Evolutionary conservation across 371 early-diverging fungal species (phyloP), one percentile per base, ranked within the genome.

Genomic region (Batrachochytrium dendrobatidis): DNA sequence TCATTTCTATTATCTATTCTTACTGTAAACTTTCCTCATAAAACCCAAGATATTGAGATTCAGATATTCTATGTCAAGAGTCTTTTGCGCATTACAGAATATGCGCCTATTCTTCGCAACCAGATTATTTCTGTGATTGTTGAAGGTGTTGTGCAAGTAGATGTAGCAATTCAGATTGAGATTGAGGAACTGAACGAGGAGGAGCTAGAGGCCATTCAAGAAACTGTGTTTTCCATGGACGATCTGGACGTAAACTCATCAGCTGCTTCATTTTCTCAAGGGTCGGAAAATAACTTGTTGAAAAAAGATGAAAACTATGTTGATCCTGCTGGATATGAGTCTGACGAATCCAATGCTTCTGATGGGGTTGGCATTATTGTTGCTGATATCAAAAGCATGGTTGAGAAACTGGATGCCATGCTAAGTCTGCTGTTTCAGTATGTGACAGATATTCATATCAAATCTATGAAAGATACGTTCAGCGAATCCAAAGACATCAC

Each of bases 101-200:
- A 95, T 66, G 85, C 84, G 0, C 87, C 86, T 0, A 80, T 83
- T 3, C 64, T 95, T 33, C 77, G 86, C n/a, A 73, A 81, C 44
- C 85, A 88, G 48, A 68, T 94, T 12, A 67, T 94, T 28, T 67
- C 76, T n/a, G 62, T 93, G 26, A 74, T 87, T 0, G 72, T 96
- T 31, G 91, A 92, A 43, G 76, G 87, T 25, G 79, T 89, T 49
- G 78, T 94, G 26, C 86, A 90, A 60, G 82, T 96, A 31, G 97
- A 96, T 69, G 95, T 90, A 8, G 95, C 93, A 67, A 91, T 96
- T 46, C 94, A 95, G 64, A 85, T 88, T 1, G 94, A 91, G 58
- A 63, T 94, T 45, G 95, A 95, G 26, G 95, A 96, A 25, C 70
- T 92, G 30, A 87, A 89, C n/a, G 87, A 87, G 44, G 85, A 87